These are phyloP conservation scores for Tremella yokohamensis DNA, from an alignment of 768 basidiomycete genomes.

Conservation along the genomic window DNA sequence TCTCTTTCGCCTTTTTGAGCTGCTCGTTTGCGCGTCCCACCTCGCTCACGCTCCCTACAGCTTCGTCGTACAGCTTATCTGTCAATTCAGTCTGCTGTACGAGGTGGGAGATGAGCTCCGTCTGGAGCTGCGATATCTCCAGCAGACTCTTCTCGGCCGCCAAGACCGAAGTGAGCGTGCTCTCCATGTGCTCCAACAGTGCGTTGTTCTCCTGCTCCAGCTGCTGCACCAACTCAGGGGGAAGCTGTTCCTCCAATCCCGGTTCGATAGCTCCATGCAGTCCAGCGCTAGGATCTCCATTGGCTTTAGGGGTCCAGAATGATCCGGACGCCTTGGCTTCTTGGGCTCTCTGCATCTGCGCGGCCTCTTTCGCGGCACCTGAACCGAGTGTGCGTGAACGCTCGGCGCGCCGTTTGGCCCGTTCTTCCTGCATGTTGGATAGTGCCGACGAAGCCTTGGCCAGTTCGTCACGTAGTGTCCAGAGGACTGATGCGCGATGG, in stretches of 20 bases:
- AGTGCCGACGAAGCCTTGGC: constrained; percentile 73
- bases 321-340: constrained; percentile 12
- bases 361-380: constrained; percentile 56
- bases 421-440: constrained; percentile 89
- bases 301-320: not conserved
- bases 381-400: constrained; percentile 72
- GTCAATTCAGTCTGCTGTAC: constrained; percentile 86
- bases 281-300: constrained; percentile 22
- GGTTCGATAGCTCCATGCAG: constrained; percentile 65
- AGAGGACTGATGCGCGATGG: constrained; percentile 86
- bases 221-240: constrained; percentile 63
- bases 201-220: constrained; percentile 89
- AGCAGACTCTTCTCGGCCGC: constrained; percentile 84
- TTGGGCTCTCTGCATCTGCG: not conserved
- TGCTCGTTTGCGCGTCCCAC: constrained; percentile 88
- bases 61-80: constrained; percentile 91
- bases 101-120: constrained; percentile 82
- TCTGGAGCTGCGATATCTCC: constrained; percentile 90
- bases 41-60: constrained; percentile 75
- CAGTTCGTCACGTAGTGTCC: constrained; percentile 79
- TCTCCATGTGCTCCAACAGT: constrained; percentile 76
- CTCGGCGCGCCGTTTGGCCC: constrained; percentile 81
- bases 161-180: constrained; percentile 81
- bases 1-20: constrained; percentile 78
- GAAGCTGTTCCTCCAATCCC: constrained; percentile 21